These are phyloP conservation scores for Phaeosphaeria sp. DNA, from an alignment of 2,329 filamentous ascomycete species.

Conservation along the genomic window DNA sequence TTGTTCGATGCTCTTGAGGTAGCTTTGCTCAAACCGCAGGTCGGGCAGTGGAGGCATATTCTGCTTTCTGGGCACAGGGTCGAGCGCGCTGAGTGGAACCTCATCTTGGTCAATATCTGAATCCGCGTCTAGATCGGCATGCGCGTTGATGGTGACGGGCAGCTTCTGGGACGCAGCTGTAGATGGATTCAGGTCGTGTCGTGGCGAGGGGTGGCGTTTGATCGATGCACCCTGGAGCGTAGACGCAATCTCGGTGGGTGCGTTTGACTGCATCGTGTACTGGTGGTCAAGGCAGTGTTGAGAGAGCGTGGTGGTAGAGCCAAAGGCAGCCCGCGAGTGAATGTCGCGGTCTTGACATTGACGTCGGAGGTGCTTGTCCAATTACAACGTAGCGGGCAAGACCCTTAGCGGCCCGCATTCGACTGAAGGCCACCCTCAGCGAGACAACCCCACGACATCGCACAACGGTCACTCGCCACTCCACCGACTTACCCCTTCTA, in stretches of 20 bases:
- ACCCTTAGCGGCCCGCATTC: slow-evolving; percentile 22
- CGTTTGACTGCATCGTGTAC: slow-evolving; percentile 60
- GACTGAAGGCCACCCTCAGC: slow-evolving; percentile 16
- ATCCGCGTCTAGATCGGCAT: slow-evolving; percentile 50
- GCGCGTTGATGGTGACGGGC: slow-evolving; percentile 58
- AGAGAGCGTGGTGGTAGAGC: slow-evolving; percentile 3
- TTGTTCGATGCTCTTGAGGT: slow-evolving; percentile 83
- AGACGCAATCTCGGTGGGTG: slow-evolving; percentile 73
- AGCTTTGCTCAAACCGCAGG: slow-evolving; percentile 96
- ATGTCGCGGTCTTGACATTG: slow-evolving; percentile 31
- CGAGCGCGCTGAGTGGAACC: slow-evolving; percentile 71
- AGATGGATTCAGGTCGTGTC: slow-evolving; percentile 80
- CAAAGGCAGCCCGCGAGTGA: slow-evolving; percentile 14
- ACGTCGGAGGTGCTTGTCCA: slow-evolving; percentile 26
- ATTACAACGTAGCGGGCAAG: slow-evolving; percentile 14
- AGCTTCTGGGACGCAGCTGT: slow-evolving; percentile 73
- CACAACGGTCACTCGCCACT: slow-evolving; percentile 20
- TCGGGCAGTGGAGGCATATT: slow-evolving; percentile 77
- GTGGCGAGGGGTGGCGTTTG: slow-evolving; percentile 72
- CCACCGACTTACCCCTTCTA: slow-evolving; percentile 15
- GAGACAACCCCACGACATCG: slow-evolving; percentile 27
- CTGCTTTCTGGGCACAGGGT: slow-evolving; percentile 59
- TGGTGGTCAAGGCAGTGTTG: neutral
- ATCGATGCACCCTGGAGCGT: slow-evolving; percentile 83
- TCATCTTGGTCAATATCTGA: slow-evolving; percentile 68